Base-by-base conservation (phyloP, 2,329 filamentous ascomycete genomes). In the Domatiomyces globalis region DNA sequence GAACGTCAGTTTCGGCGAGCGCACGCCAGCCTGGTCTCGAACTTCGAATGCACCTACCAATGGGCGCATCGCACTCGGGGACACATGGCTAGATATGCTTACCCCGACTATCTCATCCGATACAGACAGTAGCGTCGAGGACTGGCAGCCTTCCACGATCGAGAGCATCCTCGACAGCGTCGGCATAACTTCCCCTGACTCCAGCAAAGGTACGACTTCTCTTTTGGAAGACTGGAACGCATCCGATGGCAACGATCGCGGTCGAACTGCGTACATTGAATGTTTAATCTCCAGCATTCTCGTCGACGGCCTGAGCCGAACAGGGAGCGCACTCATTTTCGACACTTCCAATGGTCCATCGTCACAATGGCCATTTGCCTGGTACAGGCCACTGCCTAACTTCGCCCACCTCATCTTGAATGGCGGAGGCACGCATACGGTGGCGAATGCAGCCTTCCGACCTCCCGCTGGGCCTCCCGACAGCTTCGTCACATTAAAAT, bases 221-320 rank as follows among this genome's bases (percentile, higher is more conserved):
- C 25, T 49, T 3, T 22, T 43, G 12, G 45, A 49, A 33, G 50
- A 45, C 18, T 52, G 50, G 50, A 46, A 15, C 42, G 18, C 25
- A 25, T 42, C 45, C 36, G 49, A 44, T 20, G 36, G 46, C 42
- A 45, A 19, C n/a, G 49, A 44, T 10, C 45, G 45, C 20, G 46
- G 49, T 29, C n/a, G 49, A 18, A 45, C 49, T 45, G 43, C 46
- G 4, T 17, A 45, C 7, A 36, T 52, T 10, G 50, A 52, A 33
- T 39, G 36, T 29, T 20, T 52, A 12, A 52, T 52, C 27, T 48
- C 46, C 46, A 49, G 50, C 46, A 29, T 49, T 8, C 33, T 52
- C n/a, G 33, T 27, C 0, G 50, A 52, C 36, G 50, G 50, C 10
- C 50, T 52, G 18, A 52, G 50, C 46, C 50, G 50, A n/a, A 33